A percentile compares a stretch with the other conserved stretches of the same genome.
phyloP scores from a whole-genome alignment of 164 flowering plant species.

The Echeveria elegans region DNA sequence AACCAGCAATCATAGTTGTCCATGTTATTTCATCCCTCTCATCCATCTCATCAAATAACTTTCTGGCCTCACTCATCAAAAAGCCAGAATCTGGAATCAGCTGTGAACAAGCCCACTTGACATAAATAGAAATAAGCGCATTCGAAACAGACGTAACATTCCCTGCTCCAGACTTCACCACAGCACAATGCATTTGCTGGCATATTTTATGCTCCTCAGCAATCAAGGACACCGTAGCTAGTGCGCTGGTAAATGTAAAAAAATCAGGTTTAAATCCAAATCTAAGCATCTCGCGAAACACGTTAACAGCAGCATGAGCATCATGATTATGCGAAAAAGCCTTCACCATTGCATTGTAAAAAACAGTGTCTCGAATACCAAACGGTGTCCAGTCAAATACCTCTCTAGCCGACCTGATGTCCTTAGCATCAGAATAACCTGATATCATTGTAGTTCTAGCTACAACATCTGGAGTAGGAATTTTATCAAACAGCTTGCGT shows the following conservation, averaged over 20 bases:
- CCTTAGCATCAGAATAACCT: slow-evolving; percentile 35
- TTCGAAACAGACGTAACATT: slow-evolving; percentile 9
- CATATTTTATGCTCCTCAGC: slow-evolving; percentile 34
- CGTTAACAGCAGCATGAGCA: slow-evolving; percentile 35
- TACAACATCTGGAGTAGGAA: slow-evolving; percentile 20
- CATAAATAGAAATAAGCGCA: slow-evolving; percentile 53
- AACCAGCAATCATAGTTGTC: slow-evolving; percentile 72
- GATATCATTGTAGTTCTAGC: slow-evolving; percentile 55
- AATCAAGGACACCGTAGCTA: slow-evolving; percentile 32
- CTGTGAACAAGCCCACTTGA: slow-evolving; percentile 44
- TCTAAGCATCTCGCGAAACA: slow-evolving; percentile 21
- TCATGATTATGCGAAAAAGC: slow-evolving; percentile 42
- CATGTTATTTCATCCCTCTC: slow-evolving; percentile 47
- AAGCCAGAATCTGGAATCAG: slow-evolving; percentile 13
- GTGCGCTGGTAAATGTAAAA: slow-evolving; percentile 41
- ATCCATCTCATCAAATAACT: slow-evolving; percentile 52
- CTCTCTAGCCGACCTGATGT: slow-evolving; percentile 27
- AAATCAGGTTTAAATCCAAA: slow-evolving; percentile 34
- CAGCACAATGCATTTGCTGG: slow-evolving; percentile 43
- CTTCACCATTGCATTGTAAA: slow-evolving; percentile 65
- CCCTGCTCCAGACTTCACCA: slow-evolving; percentile 45
- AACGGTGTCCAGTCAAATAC: slow-evolving; percentile 40
- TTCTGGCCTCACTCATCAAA: slow-evolving; percentile 33
- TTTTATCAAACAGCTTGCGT: slow-evolving; percentile 46
- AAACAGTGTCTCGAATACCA: slow-evolving; percentile 42